Conservation (phyloP, 192 early-diverging fungal genomes). For the Coemansia sp. region DNA sequence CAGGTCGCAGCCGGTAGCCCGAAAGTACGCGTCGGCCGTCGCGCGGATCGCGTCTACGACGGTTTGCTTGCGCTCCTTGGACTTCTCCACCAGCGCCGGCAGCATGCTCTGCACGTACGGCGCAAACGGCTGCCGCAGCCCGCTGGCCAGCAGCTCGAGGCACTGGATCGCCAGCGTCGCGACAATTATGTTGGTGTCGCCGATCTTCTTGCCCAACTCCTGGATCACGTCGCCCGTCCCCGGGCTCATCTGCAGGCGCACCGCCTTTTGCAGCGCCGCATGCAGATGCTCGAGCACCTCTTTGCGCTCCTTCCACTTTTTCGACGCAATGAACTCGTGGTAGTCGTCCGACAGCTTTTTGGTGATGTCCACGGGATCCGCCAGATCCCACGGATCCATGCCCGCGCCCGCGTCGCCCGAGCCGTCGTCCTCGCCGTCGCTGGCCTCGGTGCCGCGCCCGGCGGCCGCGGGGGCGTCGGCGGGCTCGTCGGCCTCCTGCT, state of each 20-base stretch:
- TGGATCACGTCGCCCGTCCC: constrained; percentile 74
- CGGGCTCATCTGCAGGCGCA: constrained; percentile 40
- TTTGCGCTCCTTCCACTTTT: constrained; percentile 97
- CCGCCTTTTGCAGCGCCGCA: constrained; percentile 26
- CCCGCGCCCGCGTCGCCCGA: constrained; percentile 39
- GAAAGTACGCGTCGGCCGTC: constrained; percentile 82
- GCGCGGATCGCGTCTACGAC: constrained; percentile 78
- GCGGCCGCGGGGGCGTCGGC: constrained; percentile 37
- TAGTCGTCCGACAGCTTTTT: constrained; percentile 81
- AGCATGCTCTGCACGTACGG: constrained; percentile 70
- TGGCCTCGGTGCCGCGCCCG: constrained; percentile 2
- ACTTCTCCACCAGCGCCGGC: constrained; percentile 77
- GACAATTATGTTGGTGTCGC: constrained; percentile 86
- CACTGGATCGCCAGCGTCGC: constrained; percentile 75
- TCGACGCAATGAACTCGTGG: constrained; percentile 57
- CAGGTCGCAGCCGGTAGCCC: constrained; percentile 48
- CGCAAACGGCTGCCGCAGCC: constrained; percentile 74
- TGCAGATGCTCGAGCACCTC: constrained; percentile 79
- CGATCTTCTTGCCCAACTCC: constrained; percentile 77
- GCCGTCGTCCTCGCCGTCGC: constrained; percentile 25
- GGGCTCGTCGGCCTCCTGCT: constrained; percentile 60
- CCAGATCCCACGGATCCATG: constrained; percentile 75
- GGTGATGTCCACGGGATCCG: constrained; percentile 88
- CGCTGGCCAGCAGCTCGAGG: constrained; percentile 74
- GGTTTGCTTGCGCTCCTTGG: constrained; percentile 91